Base-by-base conservation (phyloP, 1,139 yeast genomes). In the Protomyces lactucae-debilis region DNA sequence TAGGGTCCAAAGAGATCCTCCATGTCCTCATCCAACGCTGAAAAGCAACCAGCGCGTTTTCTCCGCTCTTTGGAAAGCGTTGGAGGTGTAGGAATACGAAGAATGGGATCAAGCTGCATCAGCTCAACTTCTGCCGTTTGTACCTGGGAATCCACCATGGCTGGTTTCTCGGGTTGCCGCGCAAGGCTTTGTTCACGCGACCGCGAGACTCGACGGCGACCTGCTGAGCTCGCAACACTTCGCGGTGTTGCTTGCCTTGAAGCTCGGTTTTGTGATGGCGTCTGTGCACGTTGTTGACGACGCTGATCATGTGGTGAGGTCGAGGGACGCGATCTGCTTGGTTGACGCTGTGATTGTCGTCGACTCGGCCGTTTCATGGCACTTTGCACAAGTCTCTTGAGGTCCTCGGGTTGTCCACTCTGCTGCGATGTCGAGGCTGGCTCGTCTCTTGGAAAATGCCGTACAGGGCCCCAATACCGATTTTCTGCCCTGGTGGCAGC, bases 21-120 rank as follows among this genome's bases (percentile, higher is more conserved):
- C 57, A 65, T 55, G 23, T 65, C 67, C 43, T 65, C 67, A 35
- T 65, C 67, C 25, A 61, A 46, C n/a, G 67, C 67, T 21, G 65
- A 61, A 35, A 65, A 65, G 51, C 64, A 65, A 4, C 67, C 67
- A 1, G 67, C 54, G 12, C 64, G 55, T 36, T 57, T 64, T 45
- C 65, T 52, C n/a, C 65, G 55, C 16, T 61, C 65, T 28, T 51
- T 48, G 2, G 65, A 37, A 14, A 60, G 36, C 5, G 51, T 35
- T n/a, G 64, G 59, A 2, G 59, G 40, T 21, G 39, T 48, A n/a
- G 59, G 48, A 2, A 46, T n/a, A 14, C 23, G 23, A 8, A 23
- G 16, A 28, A 35, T 21, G 9, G 46, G 37, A n/a, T 46, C 36
- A 28, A 59, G 43, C 45, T 40, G 32, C 16, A 37, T 25, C 40